Evolutionary conservation across 2,329 filamentous ascomycete genomes (phyloP), one percentile per base, ranked within the genome.

Genomic region (Tolypocladium tundrense): DNA sequence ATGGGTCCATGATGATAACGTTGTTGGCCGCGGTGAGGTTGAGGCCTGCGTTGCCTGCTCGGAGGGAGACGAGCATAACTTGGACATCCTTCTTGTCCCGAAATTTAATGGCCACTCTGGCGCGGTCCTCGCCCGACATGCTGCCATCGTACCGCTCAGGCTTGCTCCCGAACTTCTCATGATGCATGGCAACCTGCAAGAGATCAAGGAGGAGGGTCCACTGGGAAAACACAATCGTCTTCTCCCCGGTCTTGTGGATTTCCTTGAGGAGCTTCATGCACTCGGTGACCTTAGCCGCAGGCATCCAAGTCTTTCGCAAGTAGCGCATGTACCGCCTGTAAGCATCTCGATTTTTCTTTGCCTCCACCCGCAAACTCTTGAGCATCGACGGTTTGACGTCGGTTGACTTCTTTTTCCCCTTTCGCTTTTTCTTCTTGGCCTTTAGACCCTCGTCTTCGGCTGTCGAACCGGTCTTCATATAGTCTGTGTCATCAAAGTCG

Each of bases 1-100:
- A 96, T 0, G 91, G 91, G 68, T 96, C 91, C 68, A 96, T 85
- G 62, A 96, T 88, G 70, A 97, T 90, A 63, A 96, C 90, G 62
- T 91, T 87, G 1, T 86, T 90, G 0, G 91, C 92, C 21, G 85
- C 84, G 43, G 88, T 90, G 27, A 97, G 79, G 67, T 97, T 97
- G 52, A 97, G 81, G 1, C 92, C 92, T 0, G 91, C 86, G 59
- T 88, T 89, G 70, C 90, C 93, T 3, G 94, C 91, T 14, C 84
- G 83, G 50, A 96, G 77, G 64, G 88, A 92, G 1, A 91, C 91
- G 1, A 96, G 85, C 77, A 97, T 82, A 63, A 96, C 83, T 1
- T 83, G 87, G 63, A 83, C 87, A 1, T 81, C 69, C 0, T 83
- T 78, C 55, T 91, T 82, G 4, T 78, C 76, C 53, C 88, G 85